phyloP scores from a whole-genome alignment of 805 yeast species.

The Candida verbasci region DNA sequence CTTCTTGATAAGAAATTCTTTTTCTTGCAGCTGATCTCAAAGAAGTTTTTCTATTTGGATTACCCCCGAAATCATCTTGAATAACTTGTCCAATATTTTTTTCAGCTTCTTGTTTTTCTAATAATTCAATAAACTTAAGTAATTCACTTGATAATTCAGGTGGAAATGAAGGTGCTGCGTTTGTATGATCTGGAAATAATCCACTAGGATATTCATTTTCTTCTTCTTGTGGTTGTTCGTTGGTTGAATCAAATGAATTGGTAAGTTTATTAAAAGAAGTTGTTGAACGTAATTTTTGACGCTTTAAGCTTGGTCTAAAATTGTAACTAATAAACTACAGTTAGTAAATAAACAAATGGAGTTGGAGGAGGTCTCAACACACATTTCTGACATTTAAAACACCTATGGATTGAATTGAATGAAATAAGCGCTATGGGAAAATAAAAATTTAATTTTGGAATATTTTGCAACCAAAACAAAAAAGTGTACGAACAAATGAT shows the following conservation, averaged over 20 bases:
- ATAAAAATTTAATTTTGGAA: no score
- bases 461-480: no score
- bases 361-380: no score
- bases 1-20: no score
- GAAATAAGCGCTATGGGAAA: no score
- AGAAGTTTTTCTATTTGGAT: not conserved
- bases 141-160: not conserved
- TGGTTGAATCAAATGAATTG: not conserved
- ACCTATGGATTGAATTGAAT: no score
- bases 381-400: no score
- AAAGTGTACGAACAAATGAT: no score
- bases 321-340: not conserved
- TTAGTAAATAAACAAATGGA: not conserved
- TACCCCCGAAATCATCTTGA: not conserved
- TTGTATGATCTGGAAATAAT: no score
- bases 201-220: no score
- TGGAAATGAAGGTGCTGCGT: no score
- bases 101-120: not conserved
- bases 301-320: slow-evolving; percentile 3
- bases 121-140: slow-evolving; percentile 1
- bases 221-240: not conserved
- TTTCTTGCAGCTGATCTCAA: not conserved
- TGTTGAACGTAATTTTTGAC: slow-evolving; percentile 1
- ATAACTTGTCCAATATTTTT: not conserved
- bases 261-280: slow-evolving; percentile 1